Evolutionary conservation across 257 asterid species (phyloP).

Genomic region (Solanum bulbocastanum): DNA sequence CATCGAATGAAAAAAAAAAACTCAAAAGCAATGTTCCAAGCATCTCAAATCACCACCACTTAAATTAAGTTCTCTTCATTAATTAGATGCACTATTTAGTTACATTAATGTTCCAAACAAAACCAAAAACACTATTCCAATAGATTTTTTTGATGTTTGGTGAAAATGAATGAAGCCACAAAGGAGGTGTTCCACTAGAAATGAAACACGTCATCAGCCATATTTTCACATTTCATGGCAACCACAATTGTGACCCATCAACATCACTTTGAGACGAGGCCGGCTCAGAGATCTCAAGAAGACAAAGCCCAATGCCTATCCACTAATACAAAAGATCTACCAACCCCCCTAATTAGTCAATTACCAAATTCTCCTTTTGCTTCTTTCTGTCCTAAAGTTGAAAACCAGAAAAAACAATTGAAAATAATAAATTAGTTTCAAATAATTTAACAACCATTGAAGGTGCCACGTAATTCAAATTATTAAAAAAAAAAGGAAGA

Average conservation of each 20-base stretch:
- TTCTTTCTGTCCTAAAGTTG: background rate
- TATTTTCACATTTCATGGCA: background rate
- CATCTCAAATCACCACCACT: background rate
- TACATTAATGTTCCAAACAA: background rate
- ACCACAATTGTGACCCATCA: background rate
- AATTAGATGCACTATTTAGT: background rate
- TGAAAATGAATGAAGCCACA: background rate
- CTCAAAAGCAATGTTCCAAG: background rate
- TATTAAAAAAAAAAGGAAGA: too few species aligned
- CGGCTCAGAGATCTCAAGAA: background rate
- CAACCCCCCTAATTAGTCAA: background rate
- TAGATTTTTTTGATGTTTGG: background rate
- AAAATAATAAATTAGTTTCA: background rate
- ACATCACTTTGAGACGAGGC: background rate
- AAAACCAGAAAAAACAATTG: background rate
- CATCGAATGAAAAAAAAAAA: too few species aligned
- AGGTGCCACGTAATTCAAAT: background rate
- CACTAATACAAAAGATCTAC: background rate
- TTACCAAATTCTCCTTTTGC: slow-evolving; percentile 7
- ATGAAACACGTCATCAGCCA: background rate
- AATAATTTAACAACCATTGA: background rate
- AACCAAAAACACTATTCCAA: background rate
- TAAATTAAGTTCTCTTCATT: background rate
- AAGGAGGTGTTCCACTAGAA: background rate
- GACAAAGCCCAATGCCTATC: background rate